phyloP scores from a whole-genome alignment of 148 eudicot genomes.

The Bassia scoparia region DNA sequence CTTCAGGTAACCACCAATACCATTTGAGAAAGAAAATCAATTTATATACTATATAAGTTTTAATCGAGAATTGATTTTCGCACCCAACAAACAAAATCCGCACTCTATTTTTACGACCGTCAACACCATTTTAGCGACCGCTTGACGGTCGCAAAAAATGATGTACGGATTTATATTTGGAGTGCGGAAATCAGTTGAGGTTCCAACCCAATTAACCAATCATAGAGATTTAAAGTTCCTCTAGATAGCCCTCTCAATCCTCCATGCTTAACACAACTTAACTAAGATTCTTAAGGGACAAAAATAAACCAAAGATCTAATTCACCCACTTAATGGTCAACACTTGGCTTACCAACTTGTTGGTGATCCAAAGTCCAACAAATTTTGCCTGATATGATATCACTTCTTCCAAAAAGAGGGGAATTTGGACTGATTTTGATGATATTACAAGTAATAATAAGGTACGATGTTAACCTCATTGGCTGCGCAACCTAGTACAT shows the following conservation, averaged over 20 bases:
- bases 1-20: too few relatives aligned
- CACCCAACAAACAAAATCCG: too few relatives aligned
- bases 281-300: background rate
- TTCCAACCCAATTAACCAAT: background rate
- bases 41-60: too few relatives aligned
- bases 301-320: background rate
- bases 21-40: too few relatives aligned
- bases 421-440: background rate
- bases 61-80: too few relatives aligned
- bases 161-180: too few relatives aligned
- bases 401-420: slow-evolving; percentile 15
- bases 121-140: too few relatives aligned
- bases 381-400: background rate
- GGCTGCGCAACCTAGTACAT: slow-evolving; percentile 17
- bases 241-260: background rate
- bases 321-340: background rate
- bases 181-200: too few relatives aligned
- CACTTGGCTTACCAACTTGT: slow-evolving; percentile 21
- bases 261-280: background rate
- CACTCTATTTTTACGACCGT: too few relatives aligned
- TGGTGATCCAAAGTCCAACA: slow-evolving; percentile 17
- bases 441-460: slow-evolving; percentile 18
- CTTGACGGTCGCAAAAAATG: too few relatives aligned
- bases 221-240: background rate
- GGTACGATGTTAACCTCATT: background rate